Evolutionary conservation across 1,284 basidiomycete genomes (phyloP), one percentile per base, ranked within the genome.

Genomic region (Ceratobasidium theobromae): DNA sequence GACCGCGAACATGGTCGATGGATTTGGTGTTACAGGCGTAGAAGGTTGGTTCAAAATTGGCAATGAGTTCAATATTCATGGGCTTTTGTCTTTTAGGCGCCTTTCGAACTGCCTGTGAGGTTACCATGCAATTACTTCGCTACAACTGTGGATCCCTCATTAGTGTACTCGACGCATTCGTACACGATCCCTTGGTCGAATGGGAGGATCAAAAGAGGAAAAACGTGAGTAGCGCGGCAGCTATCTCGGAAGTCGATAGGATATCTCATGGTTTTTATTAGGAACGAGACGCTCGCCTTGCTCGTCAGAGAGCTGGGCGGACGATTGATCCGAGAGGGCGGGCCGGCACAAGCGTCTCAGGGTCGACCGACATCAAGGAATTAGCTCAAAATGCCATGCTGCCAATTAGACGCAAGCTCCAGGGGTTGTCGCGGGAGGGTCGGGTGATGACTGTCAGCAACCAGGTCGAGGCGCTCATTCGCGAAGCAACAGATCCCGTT

Each of bases 171-270:
- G 96, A 99, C 74, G 93, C 97, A 0, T 99, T 99, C 76, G 87
- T 98, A 35, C 97, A 99, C 72, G 97, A 99, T 76, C 97, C 97
- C 1, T 82, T 99, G 1, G 90, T 96, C 30, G 97, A 99, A 77
- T 99, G 95, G 92, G 89, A 94, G 68, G 88, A 92, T 55, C 85
- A 89, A 73, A 71, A 72, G 65, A 73, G 76, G 55, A 71, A 73
- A 54, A 72, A 73, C 52, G 77, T 76, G 66, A 72, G 66, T 58
- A 8, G 14, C n/a, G 1, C n/a, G 38, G 21, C 41, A 38, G n/a
- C 8, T 40, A 4, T 5, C 16, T n/a, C 4, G 16, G 16, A n/a
- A 3, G 40, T n/a, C 5, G n/a, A 8, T 14, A 21, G 16, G 55
- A 18, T 28, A 14, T 18, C 54, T 16, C 43, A 14, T n/a, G 21